These are phyloP conservation scores for Fagus crenata DNA, from an alignment of 306 rosid genomes.

Conservation along the genomic window DNA sequence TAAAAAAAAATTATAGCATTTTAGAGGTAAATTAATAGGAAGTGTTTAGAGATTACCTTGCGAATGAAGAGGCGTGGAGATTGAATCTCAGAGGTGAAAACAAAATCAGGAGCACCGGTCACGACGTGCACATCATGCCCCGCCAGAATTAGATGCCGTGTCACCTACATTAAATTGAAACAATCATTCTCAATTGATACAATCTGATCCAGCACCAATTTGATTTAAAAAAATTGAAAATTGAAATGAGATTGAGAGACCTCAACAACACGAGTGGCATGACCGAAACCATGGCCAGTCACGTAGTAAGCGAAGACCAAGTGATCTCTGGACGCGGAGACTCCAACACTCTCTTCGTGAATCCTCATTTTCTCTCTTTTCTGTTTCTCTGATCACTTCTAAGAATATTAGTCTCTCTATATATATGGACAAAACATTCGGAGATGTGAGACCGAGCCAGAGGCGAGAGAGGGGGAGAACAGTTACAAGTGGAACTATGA, in stretches of 20 bases:
- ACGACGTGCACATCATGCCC: slow-evolving; percentile 96
- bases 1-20: background rate
- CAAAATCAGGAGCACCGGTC: slow-evolving; percentile 92
- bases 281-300: slow-evolving; percentile 97
- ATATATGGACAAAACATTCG: background rate
- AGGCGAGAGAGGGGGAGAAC: no score
- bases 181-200: background rate
- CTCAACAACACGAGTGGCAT: slow-evolving; percentile 94
- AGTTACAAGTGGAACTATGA: no score
- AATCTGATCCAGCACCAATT: slow-evolving; percentile 12
- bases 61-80: slow-evolving; percentile 86
- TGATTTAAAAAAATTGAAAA: background rate
- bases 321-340: slow-evolving; percentile 71
- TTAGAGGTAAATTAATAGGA: background rate
- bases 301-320: slow-evolving; percentile 89
- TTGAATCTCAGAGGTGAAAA: slow-evolving; percentile 74
- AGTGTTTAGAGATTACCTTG: slow-evolving; percentile 44
- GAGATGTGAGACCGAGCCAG: no score
- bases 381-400: background rate
- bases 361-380: slow-evolving; percentile 56
- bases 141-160: slow-evolving; percentile 71
- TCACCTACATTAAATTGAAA: slow-evolving; percentile 52
- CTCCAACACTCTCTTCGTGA: slow-evolving; percentile 58
- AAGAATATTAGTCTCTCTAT: background rate
- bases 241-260: slow-evolving; percentile 30